These are phyloP conservation scores for Malassezia cuniculi DNA, from an alignment of 1,284 basidiomycete species.

Conservation along the genomic window DNA sequence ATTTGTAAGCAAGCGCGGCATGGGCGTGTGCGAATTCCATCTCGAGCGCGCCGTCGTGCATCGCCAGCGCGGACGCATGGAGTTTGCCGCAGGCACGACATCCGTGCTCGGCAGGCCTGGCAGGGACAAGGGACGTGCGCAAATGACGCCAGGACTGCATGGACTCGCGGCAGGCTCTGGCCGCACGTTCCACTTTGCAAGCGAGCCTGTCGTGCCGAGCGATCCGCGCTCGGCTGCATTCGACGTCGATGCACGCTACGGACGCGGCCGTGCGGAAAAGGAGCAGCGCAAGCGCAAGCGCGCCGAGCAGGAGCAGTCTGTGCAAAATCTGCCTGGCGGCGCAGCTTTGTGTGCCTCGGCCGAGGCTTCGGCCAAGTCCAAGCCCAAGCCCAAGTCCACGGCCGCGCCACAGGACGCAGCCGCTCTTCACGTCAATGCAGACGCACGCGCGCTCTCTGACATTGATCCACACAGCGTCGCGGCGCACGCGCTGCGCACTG, in stretches of 20 bases:
- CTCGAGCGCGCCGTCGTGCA: constrained; percentile 5
- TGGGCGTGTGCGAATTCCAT: constrained; percentile 10
- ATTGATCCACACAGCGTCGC: constrained; percentile 8
- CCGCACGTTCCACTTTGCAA: too few relatives aligned
- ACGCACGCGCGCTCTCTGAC: constrained; percentile 2
- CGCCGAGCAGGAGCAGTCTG: not conserved
- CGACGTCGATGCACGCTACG: constrained; percentile 5
- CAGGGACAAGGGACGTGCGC: constrained; percentile 4
- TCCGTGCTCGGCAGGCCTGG: too few relatives aligned
- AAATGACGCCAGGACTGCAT: too few relatives aligned
- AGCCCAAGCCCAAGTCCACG: too few relatives aligned
- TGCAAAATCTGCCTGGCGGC: not conserved
- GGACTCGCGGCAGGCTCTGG: too few relatives aligned
- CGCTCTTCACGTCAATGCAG: not conserved
- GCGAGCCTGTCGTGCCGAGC: too few relatives aligned
- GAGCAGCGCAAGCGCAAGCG: constrained; percentile 8
- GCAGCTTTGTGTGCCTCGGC: not conserved
- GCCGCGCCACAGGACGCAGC: too few relatives aligned
- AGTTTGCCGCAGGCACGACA: constrained; percentile 10
- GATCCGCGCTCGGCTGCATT: constrained; percentile 1
- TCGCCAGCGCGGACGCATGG: constrained; percentile 8
- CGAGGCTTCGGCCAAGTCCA: not conserved
- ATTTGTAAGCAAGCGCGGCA: constrained; percentile 44
- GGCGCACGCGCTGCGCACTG: constrained; percentile 9
- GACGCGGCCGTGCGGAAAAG: constrained; percentile 3